Evolutionary conservation across 345 rosid species (phyloP).

Genomic region (Abelmoschus esculentus): DNA sequence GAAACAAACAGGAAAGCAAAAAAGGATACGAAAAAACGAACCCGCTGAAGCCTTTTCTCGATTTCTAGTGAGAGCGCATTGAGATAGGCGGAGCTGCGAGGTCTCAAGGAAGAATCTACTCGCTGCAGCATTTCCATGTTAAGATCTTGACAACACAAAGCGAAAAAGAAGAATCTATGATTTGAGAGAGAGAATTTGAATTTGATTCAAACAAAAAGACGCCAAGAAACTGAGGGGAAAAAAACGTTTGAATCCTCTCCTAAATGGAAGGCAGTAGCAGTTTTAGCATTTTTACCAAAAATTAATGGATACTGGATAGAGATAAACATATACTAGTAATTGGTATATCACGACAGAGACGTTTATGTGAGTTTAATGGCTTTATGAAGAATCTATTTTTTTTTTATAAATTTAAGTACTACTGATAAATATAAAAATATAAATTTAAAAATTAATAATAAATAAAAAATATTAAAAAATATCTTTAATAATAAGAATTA

Average conservation of each 20-base stretch:
- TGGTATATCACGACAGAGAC: no score
- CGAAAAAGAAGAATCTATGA: neutral
- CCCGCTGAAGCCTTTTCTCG: constrained; percentile 86
- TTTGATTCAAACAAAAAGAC: neutral
- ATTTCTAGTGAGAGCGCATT: constrained; percentile 75
- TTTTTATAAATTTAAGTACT: no score
- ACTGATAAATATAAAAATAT: no score
- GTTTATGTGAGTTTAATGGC: no score
- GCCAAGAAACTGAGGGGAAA: no score
- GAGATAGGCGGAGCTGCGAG: constrained; percentile 57
- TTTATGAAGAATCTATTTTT: no score
- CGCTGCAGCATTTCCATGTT: constrained; percentile 28
- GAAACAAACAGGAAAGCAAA: constrained; percentile 8
- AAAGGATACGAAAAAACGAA: constrained; percentile 22
- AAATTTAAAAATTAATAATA: no score
- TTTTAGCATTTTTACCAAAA: neutral
- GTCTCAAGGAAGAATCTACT: constrained; percentile 27
- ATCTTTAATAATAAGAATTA: no score
- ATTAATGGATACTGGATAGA: no score
- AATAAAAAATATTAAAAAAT: no score
- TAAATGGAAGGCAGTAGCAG: neutral
- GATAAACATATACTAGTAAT: no score
- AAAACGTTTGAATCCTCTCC: no score
- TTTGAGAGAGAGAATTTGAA: neutral
- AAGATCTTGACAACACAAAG: neutral